Evolutionary conservation across 495 filamentous ascomycete species (phyloP).

Genomic region (Tuber umbilicatum): DNA sequence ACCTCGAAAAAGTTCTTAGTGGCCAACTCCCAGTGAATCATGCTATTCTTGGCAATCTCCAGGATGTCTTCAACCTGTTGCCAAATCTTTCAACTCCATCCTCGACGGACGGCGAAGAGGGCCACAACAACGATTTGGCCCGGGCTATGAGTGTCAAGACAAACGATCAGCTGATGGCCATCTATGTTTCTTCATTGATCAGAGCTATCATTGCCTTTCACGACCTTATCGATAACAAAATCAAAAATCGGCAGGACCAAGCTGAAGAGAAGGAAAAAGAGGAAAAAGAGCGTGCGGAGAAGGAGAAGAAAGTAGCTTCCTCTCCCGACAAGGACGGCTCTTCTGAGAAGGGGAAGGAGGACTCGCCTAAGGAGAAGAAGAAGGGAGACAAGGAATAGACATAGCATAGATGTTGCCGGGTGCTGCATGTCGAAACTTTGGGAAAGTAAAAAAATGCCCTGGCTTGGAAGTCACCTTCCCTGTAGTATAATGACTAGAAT

Average conservation of each 20-base stretch:
- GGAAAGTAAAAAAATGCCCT: constrained; percentile 25
- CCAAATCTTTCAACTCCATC: constrained; percentile 86
- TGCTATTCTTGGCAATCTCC: constrained; percentile 91
- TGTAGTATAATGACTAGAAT: constrained; percentile 38
- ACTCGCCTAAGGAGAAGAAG: constrained; percentile 59
- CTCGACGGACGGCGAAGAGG: constrained; percentile 49
- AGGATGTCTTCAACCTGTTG: constrained; percentile 98
- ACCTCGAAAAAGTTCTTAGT: constrained; percentile 92
- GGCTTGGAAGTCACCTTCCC: constrained; percentile 31
- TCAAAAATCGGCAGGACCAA: constrained; percentile 94
- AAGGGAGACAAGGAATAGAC: constrained; percentile 60
- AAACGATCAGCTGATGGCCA: constrained; percentile 96
- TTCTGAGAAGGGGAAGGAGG: constrained; percentile 57
- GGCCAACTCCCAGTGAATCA: constrained; percentile 92
- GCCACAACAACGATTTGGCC: constrained; percentile 73
- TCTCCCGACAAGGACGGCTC: constrained; percentile 54
- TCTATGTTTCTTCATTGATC: constrained; percentile 93
- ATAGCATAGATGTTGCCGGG: constrained; percentile 43
- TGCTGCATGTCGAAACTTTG: not conserved
- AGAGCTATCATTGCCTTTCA: constrained; percentile 98
- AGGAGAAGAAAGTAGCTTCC: constrained; percentile 48
- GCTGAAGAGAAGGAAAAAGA: constrained; percentile 87
- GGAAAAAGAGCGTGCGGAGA: constrained; percentile 52
- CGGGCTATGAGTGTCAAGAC: constrained; percentile 98
- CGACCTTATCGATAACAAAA: constrained; percentile 99